Percentiles rank a stretch among this genome's conserved stretches.
These are phyloP conservation scores for Rhodosporidiobolus odoratus DNA, from an alignment of 768 basidiomycete species.

Conservation along the genomic window DNA sequence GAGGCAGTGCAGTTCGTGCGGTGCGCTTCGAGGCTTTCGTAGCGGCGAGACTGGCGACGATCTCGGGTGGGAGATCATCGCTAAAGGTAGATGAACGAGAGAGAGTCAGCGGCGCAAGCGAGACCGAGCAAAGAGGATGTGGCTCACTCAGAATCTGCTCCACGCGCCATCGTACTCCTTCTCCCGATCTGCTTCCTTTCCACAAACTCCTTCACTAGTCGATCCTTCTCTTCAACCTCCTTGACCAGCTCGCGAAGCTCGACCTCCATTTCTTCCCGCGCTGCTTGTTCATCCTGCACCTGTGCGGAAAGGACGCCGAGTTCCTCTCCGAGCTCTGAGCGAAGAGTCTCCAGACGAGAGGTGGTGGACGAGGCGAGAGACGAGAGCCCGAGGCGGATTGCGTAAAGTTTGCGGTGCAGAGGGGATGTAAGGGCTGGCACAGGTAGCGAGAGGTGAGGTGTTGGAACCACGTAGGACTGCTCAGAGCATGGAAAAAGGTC, in stretches of 20 bases:
- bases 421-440: background rate
- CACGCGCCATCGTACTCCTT: background rate
- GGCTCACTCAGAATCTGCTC: conserved; percentile 6
- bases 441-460: conserved; percentile 15
- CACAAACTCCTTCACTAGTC: conserved; percentile 20
- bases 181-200: background rate
- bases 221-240: background rate
- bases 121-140: too few relatives aligned
- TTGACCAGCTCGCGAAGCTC: background rate
- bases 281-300: background rate
- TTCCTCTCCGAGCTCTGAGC: conserved; percentile 13
- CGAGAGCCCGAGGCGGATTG: conserved; percentile 14
- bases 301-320: background rate
- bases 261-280: background rate
- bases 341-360: background rate
- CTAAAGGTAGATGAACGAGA: background rate
- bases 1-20: too few relatives aligned
- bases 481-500: background rate
- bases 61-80: background rate
- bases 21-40: background rate
- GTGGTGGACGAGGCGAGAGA: background rate
- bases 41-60: background rate
- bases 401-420: conserved; percentile 24
- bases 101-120: background rate
- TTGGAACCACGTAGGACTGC: conserved; percentile 19